phyloP scores from a whole-genome alignment of 129 eudicot genomes.

The Chrysanthemum seticuspe region DNA sequence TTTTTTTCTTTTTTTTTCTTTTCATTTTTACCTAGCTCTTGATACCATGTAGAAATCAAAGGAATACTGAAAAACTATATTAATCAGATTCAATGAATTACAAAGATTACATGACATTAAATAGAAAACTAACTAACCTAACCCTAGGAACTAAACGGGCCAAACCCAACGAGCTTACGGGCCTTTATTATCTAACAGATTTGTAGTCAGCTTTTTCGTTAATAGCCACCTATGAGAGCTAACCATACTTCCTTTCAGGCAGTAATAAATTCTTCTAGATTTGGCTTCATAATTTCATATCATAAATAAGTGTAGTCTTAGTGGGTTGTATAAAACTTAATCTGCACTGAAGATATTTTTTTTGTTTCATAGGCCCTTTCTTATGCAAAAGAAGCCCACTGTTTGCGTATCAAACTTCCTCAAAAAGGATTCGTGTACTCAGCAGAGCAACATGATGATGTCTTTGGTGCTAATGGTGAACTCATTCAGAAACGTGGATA shows the following conservation, averaged over 20 bases:
- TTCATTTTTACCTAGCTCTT: no score
- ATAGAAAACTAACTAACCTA: no score
- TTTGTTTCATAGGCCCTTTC: conserved; percentile 59
- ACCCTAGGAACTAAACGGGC: no score
- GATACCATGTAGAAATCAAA: no score
- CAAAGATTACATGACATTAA: no score
- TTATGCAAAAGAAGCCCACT: conserved; percentile 84
- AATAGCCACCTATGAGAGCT: not conserved
- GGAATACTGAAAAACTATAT: no score
- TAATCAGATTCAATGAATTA: no score
- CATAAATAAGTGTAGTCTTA: not conserved
- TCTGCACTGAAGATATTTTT: conserved; percentile 6
- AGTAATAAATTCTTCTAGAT: not conserved
- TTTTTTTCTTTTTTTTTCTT: no score
- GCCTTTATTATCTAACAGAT: no score
- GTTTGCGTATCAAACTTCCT: conserved; percentile 60
- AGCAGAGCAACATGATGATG: conserved; percentile 45
- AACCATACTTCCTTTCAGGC: not conserved
- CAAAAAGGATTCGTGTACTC: conserved; percentile 56
- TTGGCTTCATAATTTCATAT: not conserved
- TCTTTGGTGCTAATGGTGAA: conserved; percentile 45
- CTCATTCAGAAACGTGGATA: conserved; percentile 37
- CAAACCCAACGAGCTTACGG: no score
- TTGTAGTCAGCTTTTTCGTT: not conserved
- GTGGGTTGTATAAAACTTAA: not conserved